Evolutionary conservation across 306 rosid species (phyloP).

Genomic region (Gynostemma pentaphyllum): DNA sequence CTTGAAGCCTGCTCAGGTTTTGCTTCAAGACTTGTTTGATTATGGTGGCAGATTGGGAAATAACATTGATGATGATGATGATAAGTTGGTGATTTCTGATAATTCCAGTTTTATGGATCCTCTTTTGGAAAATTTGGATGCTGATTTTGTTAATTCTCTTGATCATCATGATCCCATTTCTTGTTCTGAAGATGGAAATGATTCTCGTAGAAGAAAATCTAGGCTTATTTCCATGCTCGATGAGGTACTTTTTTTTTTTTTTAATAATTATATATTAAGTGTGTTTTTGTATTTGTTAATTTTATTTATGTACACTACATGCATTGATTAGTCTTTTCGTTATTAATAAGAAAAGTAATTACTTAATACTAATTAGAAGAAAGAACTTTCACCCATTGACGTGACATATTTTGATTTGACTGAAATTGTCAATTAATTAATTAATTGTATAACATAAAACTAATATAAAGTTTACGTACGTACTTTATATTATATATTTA

Average conservation of each 20-base stretch:
- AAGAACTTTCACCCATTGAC: slow-evolving; percentile 2
- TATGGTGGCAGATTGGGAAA: too few species aligned
- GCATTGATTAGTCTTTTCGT: neutral
- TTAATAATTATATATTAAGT: neutral
- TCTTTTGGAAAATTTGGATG: neutral
- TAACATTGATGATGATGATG: slow-evolving; percentile 16
- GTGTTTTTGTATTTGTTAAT: neutral
- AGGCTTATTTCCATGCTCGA: slow-evolving; percentile 56
- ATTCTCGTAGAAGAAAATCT: slow-evolving; percentile 36
- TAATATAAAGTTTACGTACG: too few species aligned
- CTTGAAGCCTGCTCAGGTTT: slow-evolving; percentile 56
- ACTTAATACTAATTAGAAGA: slow-evolving; percentile 2
- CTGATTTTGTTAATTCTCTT: neutral
- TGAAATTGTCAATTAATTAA: neutral
- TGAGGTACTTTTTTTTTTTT: slow-evolving; percentile 33
- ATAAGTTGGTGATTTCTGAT: slow-evolving; percentile 8
- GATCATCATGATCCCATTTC: neutral
- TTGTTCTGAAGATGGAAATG: slow-evolving; percentile 17
- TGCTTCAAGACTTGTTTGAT: slow-evolving; percentile 48
- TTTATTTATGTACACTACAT: neutral
- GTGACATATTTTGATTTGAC: slow-evolving; percentile 11
- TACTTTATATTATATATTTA: too few species aligned
- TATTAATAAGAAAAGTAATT: neutral
- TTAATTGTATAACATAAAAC: too few species aligned
- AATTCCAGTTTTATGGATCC: slow-evolving; percentile 43